Conservation (phyloP, 116 monocot species). For the Papilionanthe hybrid region DNA sequence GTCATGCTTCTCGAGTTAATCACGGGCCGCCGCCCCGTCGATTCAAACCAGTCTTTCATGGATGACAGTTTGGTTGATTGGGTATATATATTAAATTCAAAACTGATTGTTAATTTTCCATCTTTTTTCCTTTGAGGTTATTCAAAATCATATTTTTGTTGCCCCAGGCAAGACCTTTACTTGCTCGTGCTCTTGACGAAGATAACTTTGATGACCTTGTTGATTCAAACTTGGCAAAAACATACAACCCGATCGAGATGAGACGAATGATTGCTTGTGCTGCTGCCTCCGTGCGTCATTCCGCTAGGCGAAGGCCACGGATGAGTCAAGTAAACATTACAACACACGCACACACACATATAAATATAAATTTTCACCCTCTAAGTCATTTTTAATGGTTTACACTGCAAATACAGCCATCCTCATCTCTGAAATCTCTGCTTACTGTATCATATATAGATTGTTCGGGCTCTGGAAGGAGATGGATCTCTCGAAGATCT, state of each 20-base stretch:
- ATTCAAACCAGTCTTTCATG: constrained; percentile 36
- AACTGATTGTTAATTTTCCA: neutral
- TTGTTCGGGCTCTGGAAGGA: constrained; percentile 73
- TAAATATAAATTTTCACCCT: too few relatives aligned
- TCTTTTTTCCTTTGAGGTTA: neutral
- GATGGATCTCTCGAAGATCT: constrained; percentile 51
- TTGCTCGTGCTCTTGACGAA: constrained; percentile 42
- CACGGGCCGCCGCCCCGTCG: constrained; percentile 51
- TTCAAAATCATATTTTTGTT: constrained; percentile 1
- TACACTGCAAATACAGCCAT: neutral
- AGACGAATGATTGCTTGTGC: constrained; percentile 54
- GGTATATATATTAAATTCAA: constrained; percentile 15
- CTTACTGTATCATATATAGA: constrained; percentile 14
- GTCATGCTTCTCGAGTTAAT: constrained; percentile 70
- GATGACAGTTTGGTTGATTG: constrained; percentile 64
- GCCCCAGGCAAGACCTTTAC: constrained; percentile 63
- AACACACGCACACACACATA: too few relatives aligned
- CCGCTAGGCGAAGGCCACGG: constrained; percentile 44
- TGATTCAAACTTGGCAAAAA: constrained; percentile 36
- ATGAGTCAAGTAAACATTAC: constrained; percentile 56
- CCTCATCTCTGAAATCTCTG: neutral
- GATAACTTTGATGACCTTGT: constrained; percentile 48
- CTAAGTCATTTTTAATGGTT: too few relatives aligned
- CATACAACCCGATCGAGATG: constrained; percentile 54
- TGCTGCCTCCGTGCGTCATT: constrained; percentile 66